phyloP scores from a whole-genome alignment of 768 basidiomycete genomes.

The Auricularia auricula-judae region DNA sequence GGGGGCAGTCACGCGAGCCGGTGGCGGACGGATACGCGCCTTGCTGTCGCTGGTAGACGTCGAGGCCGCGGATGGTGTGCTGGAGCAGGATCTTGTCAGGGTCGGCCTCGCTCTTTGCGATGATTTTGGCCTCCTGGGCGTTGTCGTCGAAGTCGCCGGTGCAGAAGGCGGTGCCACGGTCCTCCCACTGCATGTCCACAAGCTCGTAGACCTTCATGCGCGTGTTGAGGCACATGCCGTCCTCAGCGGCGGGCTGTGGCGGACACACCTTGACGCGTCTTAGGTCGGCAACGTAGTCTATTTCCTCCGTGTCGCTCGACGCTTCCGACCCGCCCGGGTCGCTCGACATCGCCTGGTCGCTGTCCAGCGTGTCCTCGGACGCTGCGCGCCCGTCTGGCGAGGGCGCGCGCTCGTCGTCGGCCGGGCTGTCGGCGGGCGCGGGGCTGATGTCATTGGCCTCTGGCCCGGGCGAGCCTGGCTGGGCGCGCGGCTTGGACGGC shows the following conservation, averaged over 20 bases:
- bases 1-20: background rate
- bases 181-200: constrained; percentile 82
- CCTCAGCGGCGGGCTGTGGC: background rate
- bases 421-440: background rate
- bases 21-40: constrained; percentile 33
- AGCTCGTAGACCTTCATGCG: constrained; percentile 81
- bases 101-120: constrained; percentile 73
- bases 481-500: background rate
- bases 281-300: background rate
- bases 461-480: background rate
- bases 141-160: constrained; percentile 78
- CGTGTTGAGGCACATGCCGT: background rate
- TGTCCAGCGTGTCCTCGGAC: background rate
- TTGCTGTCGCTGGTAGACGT: constrained; percentile 81
- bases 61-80: constrained; percentile 69
- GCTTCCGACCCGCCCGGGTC: background rate
- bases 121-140: constrained; percentile 64
- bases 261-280: background rate
- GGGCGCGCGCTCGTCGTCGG: background rate
- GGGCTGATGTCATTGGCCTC: background rate
- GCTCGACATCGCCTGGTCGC: background rate
- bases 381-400: background rate
- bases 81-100: constrained; percentile 63
- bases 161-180: constrained; percentile 95
- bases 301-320: background rate